Base-by-base conservation (phyloP, 495 filamentous ascomycete genomes). In the Staphylotrichum longicolle region DNA sequence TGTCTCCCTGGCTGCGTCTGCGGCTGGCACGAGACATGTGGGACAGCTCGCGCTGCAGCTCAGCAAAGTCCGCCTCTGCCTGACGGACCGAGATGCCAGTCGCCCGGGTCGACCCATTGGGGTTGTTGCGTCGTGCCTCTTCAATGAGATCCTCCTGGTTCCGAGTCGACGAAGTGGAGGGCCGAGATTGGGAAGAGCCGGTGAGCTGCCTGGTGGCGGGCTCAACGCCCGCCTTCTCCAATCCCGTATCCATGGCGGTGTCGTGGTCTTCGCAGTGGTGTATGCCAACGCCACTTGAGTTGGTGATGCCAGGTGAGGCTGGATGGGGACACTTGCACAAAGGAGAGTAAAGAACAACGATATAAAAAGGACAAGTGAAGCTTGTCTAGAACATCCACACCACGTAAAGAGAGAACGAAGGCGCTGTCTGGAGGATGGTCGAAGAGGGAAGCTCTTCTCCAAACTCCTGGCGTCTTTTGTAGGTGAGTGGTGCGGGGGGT, bases 21-120 rank as follows among this genome's bases (percentile, higher is more conserved):
- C 72, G 86, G 55, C 79, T 81, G 1, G 78, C 77, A 39, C 80
- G 82, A 11, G 88, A 91, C 39, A 89, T 73, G 11, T 77, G 82
- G 14, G 86, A 87, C 33, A 96, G 78, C 74, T 93, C 85, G 48
- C 84, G 80, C 66, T 83, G 89, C 20, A 95, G 78, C 62, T 91
- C 81, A 7, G 83, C 84, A 63, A 95, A 96, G 46, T 94, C 88
- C 40, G 85, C 82, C 70, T 92, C 86, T 10, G 91, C 91, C 40
- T 80, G 83, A 55, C 82, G 77, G 56, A 96, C 84, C 65, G 93
- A 85, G 44, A 91, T 82, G 47, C 84, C 88, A 11, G 64, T 64
- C 52, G 73, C 63, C 33, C 68, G 67, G 9, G 78, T 76, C 47
- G 81, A 70, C 32, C 82, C 85, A 70, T 84, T 78, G 60, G 80